Evolutionary conservation across 2,329 filamentous ascomycete genomes (phyloP).

Genomic region (Colletotrichum orchidophilum): DNA sequence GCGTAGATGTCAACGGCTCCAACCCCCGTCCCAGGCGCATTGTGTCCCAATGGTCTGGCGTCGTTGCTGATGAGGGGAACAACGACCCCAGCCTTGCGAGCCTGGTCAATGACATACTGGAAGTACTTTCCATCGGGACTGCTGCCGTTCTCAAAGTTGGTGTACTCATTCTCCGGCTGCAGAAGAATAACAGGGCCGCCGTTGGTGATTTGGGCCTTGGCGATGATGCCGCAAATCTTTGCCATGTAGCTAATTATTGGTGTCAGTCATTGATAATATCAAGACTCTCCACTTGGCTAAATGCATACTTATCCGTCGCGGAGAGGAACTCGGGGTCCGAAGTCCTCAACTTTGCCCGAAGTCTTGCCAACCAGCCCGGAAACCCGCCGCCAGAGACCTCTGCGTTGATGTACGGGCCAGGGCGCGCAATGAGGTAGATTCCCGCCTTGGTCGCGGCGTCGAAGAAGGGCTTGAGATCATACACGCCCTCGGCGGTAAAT

Average conservation of each 20-base stretch:
- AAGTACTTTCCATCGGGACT: conserved; percentile 74
- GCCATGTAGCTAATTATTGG: conserved; percentile 61
- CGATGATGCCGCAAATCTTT: conserved; percentile 63
- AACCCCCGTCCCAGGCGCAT: conserved; percentile 68
- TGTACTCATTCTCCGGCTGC: conserved; percentile 87
- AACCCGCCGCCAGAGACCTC: conserved; percentile 81
- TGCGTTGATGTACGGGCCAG: conserved; percentile 82
- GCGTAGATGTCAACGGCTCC: conserved; percentile 53
- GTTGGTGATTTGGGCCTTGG: conserved; percentile 82
- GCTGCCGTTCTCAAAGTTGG: conserved; percentile 52
- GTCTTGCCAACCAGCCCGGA: conserved; percentile 80
- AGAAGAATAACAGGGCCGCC: conserved; percentile 82
- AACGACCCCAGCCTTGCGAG: conserved; percentile 72
- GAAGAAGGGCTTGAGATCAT: conserved; percentile 79
- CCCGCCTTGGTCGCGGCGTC: conserved; percentile 77
- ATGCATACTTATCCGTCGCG: conserved; percentile 70
- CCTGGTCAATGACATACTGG: conserved; percentile 75
- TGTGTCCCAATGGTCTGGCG: conserved; percentile 66
- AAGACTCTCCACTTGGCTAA: background rate
- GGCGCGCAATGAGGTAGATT: conserved; percentile 78
- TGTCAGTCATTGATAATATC: background rate
- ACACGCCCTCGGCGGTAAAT: conserved; percentile 76
- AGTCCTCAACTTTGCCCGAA: conserved; percentile 73
- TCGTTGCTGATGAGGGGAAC: conserved; percentile 83
- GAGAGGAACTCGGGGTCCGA: conserved; percentile 68